Percentiles rank a stretch among this genome's conserved stretches.
Evolutionary conservation across 108 stramenopile genomes (phyloP).

Genomic region (Fragilaria crotonensis): DNA sequence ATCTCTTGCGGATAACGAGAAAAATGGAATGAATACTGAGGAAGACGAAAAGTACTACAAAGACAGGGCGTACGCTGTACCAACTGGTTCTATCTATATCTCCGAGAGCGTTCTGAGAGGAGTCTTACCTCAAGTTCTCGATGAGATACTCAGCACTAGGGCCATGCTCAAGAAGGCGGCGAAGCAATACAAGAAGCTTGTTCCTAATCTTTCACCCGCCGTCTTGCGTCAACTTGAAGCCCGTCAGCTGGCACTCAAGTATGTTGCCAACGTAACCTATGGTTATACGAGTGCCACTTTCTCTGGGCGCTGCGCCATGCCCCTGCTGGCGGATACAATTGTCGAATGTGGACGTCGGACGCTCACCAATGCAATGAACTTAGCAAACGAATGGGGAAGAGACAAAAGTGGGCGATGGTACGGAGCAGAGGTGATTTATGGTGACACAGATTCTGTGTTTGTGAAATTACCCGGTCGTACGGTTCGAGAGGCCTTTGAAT

Average conservation of each 20-base stretch:
- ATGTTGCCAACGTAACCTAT: conserved; percentile 98
- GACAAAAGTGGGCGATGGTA: conserved; percentile 51
- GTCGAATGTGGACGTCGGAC: conserved; percentile 89
- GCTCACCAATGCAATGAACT: conserved; percentile 75
- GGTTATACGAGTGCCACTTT: conserved; percentile 95
- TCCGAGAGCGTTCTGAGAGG: conserved; percentile 81
- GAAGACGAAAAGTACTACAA: conserved; percentile 1
- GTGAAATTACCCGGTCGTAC: conserved; percentile 84
- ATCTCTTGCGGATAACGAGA: conserved; percentile 22
- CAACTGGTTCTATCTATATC: conserved; percentile 90
- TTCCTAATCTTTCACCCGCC: conserved; percentile 51
- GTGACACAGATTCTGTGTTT: conserved; percentile 98
- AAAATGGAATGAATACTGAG: neutral
- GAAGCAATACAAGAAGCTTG: conserved; percentile 79
- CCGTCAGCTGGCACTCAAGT: conserved; percentile 95
- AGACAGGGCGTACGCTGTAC: conserved; percentile 71
- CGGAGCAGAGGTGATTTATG: conserved; percentile 85
- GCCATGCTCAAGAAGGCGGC: conserved; percentile 94
- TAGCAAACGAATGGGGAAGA: conserved; percentile 74
- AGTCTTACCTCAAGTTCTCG: conserved; percentile 91
- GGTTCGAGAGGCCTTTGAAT: conserved; percentile 83
- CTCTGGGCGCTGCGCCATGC: conserved; percentile 92
- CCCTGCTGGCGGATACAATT: conserved; percentile 95
- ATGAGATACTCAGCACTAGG: conserved; percentile 92
- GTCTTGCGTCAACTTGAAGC: conserved; percentile 89